phyloP scores from a whole-genome alignment of 2,329 filamentous ascomycete species.

The Colletotrichum coccodes region DNA sequence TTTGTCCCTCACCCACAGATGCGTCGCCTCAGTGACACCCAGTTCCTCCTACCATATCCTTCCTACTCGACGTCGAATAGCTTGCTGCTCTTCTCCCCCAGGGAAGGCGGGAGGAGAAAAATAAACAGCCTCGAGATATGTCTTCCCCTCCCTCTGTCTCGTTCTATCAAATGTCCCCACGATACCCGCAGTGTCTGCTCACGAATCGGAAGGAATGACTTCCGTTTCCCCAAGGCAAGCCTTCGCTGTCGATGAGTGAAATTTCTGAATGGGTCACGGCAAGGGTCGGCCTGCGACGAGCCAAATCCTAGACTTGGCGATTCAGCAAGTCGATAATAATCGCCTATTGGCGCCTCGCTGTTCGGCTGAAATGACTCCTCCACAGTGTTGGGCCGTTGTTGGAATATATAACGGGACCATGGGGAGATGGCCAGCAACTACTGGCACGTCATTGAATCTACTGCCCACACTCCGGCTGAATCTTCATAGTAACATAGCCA shows the following conservation, averaged over 20 bases:
- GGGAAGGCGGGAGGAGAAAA: not conserved
- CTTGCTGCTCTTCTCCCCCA: not conserved
- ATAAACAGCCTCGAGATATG: not conserved
- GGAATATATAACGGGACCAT: not conserved
- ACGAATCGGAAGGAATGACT: slow-evolving; percentile 10
- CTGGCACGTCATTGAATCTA: not conserved
- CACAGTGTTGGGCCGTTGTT: not conserved
- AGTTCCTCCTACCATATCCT: not conserved
- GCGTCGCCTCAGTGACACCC: not conserved
- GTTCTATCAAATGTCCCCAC: not conserved
- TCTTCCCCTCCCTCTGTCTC: not conserved
- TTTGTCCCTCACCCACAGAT: not conserved
- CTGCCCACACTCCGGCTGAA: not conserved
- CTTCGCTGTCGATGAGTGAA: slow-evolving; percentile 13
- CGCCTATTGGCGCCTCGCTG: not conserved
- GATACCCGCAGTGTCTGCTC: not conserved
- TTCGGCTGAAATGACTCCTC: not conserved
- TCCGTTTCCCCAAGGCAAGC: slow-evolving; percentile 16
- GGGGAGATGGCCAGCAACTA: not conserved
- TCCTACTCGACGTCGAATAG: not conserved
- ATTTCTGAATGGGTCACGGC: not conserved
- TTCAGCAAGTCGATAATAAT: not conserved
- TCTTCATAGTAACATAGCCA: too few relatives aligned
- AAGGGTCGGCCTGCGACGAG: not conserved
- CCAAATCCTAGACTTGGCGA: not conserved